These are phyloP conservation scores for Circinella umbellata DNA, from an alignment of 371 early-diverging fungal genomes.

Conservation along the genomic window DNA sequence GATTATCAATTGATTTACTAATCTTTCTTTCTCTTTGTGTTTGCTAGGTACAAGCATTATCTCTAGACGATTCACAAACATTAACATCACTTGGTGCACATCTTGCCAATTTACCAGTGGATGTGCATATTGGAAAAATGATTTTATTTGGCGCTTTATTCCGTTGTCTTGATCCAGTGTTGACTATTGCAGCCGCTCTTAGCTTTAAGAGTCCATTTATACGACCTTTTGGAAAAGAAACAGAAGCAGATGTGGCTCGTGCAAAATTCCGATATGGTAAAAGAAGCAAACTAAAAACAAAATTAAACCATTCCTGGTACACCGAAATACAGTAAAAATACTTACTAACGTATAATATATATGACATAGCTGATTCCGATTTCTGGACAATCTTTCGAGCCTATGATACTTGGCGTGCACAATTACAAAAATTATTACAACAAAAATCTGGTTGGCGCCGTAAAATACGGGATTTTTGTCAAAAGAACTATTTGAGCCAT, in stretches of 20 bases:
- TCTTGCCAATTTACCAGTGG: constrained; percentile 86
- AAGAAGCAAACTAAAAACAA: neutral
- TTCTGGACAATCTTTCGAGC: constrained; percentile 79
- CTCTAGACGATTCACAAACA: constrained; percentile 47
- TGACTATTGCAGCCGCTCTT: constrained; percentile 83
- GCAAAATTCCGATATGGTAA: constrained; percentile 49
- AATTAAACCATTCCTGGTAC: too few relatives aligned
- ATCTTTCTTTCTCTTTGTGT: neutral
- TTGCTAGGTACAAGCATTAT: constrained; percentile 50
- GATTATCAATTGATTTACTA: neutral
- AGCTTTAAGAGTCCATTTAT: constrained; percentile 74
- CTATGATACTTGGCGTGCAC: constrained; percentile 71
- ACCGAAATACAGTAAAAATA: neutral
- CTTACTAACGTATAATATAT: constrained; percentile 10
- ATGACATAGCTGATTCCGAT: constrained; percentile 65
- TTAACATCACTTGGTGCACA: constrained; percentile 91
- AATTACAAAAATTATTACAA: constrained; percentile 28
- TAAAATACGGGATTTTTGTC: constrained; percentile 59
- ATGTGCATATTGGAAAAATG: constrained; percentile 89
- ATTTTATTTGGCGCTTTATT: constrained; percentile 84
- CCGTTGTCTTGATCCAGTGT: constrained; percentile 78
- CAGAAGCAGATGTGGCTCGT: constrained; percentile 59
- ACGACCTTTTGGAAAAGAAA: constrained; percentile 75
- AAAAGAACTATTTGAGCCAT: constrained; percentile 60
- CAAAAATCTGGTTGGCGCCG: constrained; percentile 30